These are phyloP conservation scores for Populus pruinosa DNA, from an alignment of 345 rosid genomes.

Conservation along the genomic window DNA sequence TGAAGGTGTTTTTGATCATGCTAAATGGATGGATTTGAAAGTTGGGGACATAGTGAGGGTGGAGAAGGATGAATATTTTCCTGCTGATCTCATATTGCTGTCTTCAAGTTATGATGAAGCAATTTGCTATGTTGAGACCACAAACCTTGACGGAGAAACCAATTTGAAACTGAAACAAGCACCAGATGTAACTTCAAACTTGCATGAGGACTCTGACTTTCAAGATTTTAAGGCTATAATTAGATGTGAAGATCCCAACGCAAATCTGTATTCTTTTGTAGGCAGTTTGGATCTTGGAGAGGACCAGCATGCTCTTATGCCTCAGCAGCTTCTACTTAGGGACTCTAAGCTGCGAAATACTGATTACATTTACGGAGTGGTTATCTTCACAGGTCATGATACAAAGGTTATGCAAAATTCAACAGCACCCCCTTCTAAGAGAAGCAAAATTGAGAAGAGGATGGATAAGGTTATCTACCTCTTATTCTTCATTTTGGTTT, in stretches of 20 bases:
- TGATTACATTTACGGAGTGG: slow-evolving; percentile 75
- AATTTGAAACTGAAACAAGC: slow-evolving; percentile 86
- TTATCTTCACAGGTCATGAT: slow-evolving; percentile 82
- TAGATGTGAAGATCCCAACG: slow-evolving; percentile 93
- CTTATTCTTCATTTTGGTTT: too few relatives aligned
- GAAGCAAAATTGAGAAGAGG: slow-evolving; percentile 84
- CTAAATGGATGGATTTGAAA: slow-evolving; percentile 76
- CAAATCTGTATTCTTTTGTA: slow-evolving; percentile 74
- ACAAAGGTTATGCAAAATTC: slow-evolving; percentile 94
- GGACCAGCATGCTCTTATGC: slow-evolving; percentile 64
- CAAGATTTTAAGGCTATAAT: slow-evolving; percentile 57
- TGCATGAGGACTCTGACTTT: slow-evolving; percentile 66
- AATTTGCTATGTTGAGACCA: slow-evolving; percentile 94
- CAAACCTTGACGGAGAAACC: slow-evolving; percentile 94
- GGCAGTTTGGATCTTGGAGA: slow-evolving; percentile 71
- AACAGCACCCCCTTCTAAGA: slow-evolving; percentile 86
- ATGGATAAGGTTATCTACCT: slow-evolving; percentile 75
- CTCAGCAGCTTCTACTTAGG: slow-evolving; percentile 88
- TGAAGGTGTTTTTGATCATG: slow-evolving; percentile 54
- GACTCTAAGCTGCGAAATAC: slow-evolving; percentile 91
- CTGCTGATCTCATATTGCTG: slow-evolving; percentile 86
- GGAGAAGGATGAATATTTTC: slow-evolving; percentile 92
- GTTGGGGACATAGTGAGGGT: slow-evolving; percentile 88
- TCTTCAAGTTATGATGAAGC: slow-evolving; percentile 87
- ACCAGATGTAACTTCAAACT: slow-evolving; percentile 50